Conservation (phyloP, 2,329 filamentous ascomycete genomes). For the Neonectria neomacrospora region DNA sequence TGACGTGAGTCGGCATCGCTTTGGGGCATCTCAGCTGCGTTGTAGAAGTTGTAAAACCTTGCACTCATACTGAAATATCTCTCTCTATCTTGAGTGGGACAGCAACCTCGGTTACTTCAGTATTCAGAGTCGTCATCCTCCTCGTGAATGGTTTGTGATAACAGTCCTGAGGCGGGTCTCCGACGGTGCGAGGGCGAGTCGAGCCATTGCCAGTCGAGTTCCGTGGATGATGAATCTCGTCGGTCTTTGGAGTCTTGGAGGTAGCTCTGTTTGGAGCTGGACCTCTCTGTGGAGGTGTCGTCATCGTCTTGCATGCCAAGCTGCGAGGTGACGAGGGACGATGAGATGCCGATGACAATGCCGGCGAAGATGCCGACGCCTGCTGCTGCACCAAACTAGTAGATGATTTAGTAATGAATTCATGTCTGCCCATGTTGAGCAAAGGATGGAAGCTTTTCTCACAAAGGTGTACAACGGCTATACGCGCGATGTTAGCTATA, state of each 20-base stretch:
- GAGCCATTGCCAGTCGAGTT: conserved; percentile 53
- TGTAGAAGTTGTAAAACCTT: conserved; percentile 9
- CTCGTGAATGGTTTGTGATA: conserved; percentile 76
- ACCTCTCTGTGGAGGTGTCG: conserved; percentile 11
- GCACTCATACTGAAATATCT: conserved; percentile 7
- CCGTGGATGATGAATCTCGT: conserved; percentile 47
- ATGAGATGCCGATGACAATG: conserved; percentile 66
- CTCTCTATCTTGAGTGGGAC: conserved; percentile 3
- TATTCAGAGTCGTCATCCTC: conserved; percentile 71
- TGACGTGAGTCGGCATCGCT: conserved; percentile 1
- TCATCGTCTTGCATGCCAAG: conserved; percentile 56
- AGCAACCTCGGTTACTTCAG: conserved; percentile 4
- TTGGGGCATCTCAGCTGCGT: conserved; percentile 3
- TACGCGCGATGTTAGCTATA: conserved; percentile 6
- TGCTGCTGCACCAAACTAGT: conserved; percentile 70
- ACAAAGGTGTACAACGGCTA: conserved; percentile 59
- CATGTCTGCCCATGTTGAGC: not conserved
- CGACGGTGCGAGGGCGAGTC: conserved; percentile 52
- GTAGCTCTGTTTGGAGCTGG: conserved; percentile 28
- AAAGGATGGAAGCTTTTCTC: conserved; percentile 33
- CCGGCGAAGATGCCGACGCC: conserved; percentile 74
- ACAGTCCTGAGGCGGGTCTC: conserved; percentile 60
- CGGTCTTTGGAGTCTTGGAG: conserved; percentile 30
- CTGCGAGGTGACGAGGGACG: conserved; percentile 63
- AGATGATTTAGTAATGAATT: conserved; percentile 9